Conservation (phyloP, 2,329 filamentous ascomycete genomes). For the Hansfordia pulvinata region DNA sequence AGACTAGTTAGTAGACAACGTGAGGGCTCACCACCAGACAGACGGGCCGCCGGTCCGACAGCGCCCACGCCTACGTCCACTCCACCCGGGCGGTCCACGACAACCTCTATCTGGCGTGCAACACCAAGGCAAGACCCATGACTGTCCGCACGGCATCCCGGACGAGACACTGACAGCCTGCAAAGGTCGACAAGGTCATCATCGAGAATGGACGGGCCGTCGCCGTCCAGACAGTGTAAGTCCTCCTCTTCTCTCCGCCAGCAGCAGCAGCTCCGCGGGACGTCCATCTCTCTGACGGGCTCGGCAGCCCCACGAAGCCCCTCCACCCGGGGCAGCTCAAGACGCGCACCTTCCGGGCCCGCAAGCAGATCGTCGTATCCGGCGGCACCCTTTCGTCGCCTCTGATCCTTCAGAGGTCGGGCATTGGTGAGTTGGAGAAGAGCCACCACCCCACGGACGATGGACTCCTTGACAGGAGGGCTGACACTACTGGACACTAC, state of each 20-base stretch:
- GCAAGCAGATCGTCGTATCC: slow-evolving; percentile 62
- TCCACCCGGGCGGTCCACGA: slow-evolving; percentile 55
- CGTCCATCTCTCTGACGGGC: no score
- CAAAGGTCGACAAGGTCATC: slow-evolving; percentile 56
- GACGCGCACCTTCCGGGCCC: slow-evolving; percentile 44
- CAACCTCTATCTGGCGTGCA: slow-evolving; percentile 60
- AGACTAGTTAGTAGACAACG: background rate
- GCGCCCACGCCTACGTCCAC: slow-evolving; percentile 67
- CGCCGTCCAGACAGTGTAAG: slow-evolving; percentile 51
- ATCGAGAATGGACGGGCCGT: slow-evolving; percentile 60
- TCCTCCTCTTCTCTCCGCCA: no score
- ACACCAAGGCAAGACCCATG: slow-evolving; percentile 40
- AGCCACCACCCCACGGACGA: no score
- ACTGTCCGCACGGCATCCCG: background rate
- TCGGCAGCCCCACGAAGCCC: slow-evolving; percentile 51
- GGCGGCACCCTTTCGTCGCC: slow-evolving; percentile 63
- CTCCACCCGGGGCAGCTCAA: slow-evolving; percentile 40
- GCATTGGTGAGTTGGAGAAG: slow-evolving; percentile 41
- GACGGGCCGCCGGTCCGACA: slow-evolving; percentile 61
- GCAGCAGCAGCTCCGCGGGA: no score
- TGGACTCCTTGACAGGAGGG: no score
- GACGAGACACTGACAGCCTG: background rate
- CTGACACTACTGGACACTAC: no score
- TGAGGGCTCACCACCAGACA: slow-evolving; percentile 10
- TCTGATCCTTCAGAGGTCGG: slow-evolving; percentile 61